Conservation (phyloP, 768 basidiomycete species). For the Boletus rubroflammeus region DNA sequence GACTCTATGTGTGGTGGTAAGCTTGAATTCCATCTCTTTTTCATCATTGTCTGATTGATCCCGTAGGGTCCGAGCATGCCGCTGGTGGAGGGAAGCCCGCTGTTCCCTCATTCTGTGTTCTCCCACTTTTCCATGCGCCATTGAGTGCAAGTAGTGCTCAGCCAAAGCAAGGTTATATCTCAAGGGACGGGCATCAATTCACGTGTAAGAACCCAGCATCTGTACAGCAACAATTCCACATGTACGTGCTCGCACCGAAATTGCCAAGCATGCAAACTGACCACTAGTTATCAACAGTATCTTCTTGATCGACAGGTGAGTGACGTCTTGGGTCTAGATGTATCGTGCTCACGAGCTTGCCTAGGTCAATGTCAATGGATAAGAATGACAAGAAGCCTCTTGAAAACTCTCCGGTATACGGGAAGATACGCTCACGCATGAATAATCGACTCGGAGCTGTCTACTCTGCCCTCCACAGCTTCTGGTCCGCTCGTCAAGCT, state of each 20-base stretch:
- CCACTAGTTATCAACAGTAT: constrained; percentile 2
- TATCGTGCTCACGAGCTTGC: neutral
- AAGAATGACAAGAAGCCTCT: constrained; percentile 39
- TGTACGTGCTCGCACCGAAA: constrained; percentile 38
- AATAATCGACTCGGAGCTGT: constrained; percentile 59
- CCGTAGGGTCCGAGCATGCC: constrained; percentile 48
- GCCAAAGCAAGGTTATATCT: constrained; percentile 42
- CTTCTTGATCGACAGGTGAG: constrained; percentile 22
- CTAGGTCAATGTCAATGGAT: constrained; percentile 52
- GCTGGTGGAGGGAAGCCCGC: constrained; percentile 35
- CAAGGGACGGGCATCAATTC: constrained; percentile 55
- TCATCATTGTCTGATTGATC: neutral
- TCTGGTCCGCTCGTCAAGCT: constrained; percentile 50
- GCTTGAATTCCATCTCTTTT: neutral
- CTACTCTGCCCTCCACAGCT: constrained; percentile 47
- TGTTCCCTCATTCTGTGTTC: constrained; percentile 49
- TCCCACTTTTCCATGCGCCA: constrained; percentile 51
- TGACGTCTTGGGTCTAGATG: neutral
- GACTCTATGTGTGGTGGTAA: constrained; percentile 52
- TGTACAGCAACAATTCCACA: constrained; percentile 52
- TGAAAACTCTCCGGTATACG: constrained; percentile 32
- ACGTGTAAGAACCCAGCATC: constrained; percentile 48
- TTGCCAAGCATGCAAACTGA: neutral
- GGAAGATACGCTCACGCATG: constrained; percentile 28
- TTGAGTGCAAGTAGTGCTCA: constrained; percentile 19